These are phyloP conservation scores for Thielaviopsis euricoi DNA, from an alignment of 2,329 filamentous ascomycete genomes.

Conservation along the genomic window DNA sequence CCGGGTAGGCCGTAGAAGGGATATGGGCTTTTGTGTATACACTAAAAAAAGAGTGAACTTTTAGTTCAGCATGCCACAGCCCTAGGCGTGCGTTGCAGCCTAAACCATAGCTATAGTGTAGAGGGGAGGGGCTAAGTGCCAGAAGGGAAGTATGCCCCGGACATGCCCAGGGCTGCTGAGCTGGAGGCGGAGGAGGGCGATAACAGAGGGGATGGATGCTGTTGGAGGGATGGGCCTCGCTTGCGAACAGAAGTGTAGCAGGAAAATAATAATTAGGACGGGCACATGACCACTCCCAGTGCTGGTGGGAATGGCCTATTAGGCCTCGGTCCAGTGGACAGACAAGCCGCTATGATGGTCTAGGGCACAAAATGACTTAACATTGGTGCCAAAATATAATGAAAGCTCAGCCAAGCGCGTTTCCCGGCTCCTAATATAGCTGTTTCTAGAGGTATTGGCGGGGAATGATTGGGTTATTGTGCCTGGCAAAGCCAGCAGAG, in stretches of 20 bases:
- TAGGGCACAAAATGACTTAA: not conserved
- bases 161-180: not conserved
- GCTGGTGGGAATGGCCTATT: not conserved
- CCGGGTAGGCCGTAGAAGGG: not conserved
- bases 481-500: no score
- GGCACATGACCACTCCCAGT: not conserved
- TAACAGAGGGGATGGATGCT: not conserved
- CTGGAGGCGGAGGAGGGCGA: not conserved
- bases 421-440: not conserved
- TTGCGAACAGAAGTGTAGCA: not conserved
- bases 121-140: not conserved
- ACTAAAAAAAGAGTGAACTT: not conserved
- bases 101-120: not conserved
- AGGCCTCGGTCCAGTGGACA: not conserved
- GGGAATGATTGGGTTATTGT: not conserved
- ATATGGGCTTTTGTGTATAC: not conserved
- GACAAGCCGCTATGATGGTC: not conserved
- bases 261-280: not conserved
- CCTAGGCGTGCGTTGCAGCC: not conserved
- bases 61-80: not conserved
- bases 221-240: not conserved
- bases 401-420: no score
- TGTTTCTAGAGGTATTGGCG: no score
- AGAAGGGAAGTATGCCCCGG: not conserved
- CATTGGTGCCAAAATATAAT: not conserved